A percentile compares a stretch with the other conserved stretches of the same genome.
Evolutionary conservation across 2,329 filamentous ascomycete species (phyloP).

Genomic region (Pochonia chlamydosporia): DNA sequence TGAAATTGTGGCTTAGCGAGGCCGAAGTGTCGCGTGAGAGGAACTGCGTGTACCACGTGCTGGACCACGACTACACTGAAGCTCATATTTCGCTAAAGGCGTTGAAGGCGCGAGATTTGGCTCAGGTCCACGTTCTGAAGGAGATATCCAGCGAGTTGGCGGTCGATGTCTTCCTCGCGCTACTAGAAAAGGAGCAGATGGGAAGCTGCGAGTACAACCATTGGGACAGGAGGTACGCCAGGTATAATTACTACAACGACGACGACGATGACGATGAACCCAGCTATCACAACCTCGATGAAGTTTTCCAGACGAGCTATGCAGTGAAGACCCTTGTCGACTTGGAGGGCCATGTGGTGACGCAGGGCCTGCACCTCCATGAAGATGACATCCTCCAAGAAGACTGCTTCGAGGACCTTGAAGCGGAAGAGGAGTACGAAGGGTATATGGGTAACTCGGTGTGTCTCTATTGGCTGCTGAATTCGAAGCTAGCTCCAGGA

Average conservation of each 20-base stretch:
- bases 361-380: slow-evolving; percentile 11
- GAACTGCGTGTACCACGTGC: slow-evolving; percentile 20
- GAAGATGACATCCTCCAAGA: slow-evolving; percentile 16
- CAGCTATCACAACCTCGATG: slow-evolving; percentile 11
- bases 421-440: slow-evolving; percentile 18
- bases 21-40: background rate
- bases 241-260: slow-evolving; percentile 1
- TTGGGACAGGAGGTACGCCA: background rate
- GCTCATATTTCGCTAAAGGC: slow-evolving; percentile 20
- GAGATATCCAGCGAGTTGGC: slow-evolving; percentile 17
- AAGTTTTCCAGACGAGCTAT: slow-evolving; percentile 8
- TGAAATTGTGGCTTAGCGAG: slow-evolving; percentile 21
- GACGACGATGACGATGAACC: slow-evolving; percentile 5
- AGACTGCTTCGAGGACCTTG: slow-evolving; percentile 13
- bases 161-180: slow-evolving; percentile 26
- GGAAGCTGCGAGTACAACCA: slow-evolving; percentile 11
- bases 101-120: slow-evolving; percentile 22
- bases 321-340: slow-evolving; percentile 20
- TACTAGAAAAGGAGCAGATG: slow-evolving; percentile 22
- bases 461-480: background rate
- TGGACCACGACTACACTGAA: slow-evolving; percentile 29
- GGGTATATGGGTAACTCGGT: slow-evolving; percentile 23
- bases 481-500: background rate
- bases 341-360: slow-evolving; percentile 17
- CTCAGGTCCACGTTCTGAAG: slow-evolving; percentile 18